Evolutionary conservation across 768 basidiomycete genomes (phyloP), one percentile per base, ranked within the genome.

Genomic region (Crassisporium funariophilum): DNA sequence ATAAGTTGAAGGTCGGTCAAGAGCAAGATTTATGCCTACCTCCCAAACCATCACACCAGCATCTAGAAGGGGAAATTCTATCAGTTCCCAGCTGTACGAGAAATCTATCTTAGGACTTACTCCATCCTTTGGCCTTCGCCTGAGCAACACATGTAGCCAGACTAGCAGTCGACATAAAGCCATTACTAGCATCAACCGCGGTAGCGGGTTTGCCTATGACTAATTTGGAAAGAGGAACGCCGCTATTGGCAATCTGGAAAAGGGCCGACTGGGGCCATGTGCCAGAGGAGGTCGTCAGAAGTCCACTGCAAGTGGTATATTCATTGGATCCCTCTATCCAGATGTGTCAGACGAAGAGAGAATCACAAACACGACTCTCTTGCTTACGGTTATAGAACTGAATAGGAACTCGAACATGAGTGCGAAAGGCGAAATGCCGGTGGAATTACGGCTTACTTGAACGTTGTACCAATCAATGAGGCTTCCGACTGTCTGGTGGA

Each of bases 171-270:
- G 65, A 68, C 52, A 91, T 82, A 64, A 78, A 89, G 5, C 84
- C 82, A 48, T 78, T 84, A 46, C 50, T 73, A 1, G 84, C 83
- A 43, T 81, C 80, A 4, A 65, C 55, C 0, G 71, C 48, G 3
- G 59, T 67, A 0, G 79, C 82, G 0, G 86, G 86, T 64, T 91
- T 91, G 2, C 86, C 86, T 50, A 90, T 86, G 49, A 89, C 81
- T 33, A 89, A 70, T 64, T 91, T 89, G 58, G 77, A 62, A 19
- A 81, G 61, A 3, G 73, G 60, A 2, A 89, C 76, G 17, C 84
- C 84, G 42, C 65, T 76, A 1, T 73, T 74, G 29, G 77, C 76
- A 47, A 84, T 81, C 57, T 83, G 75, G 64, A 84, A 79, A 23
- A 76, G 66, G 0, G 86, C 72, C 0, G 83, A 73, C 25, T 82